Conservation (phyloP, 345 rosid species). For the Durio zibethinus region DNA sequence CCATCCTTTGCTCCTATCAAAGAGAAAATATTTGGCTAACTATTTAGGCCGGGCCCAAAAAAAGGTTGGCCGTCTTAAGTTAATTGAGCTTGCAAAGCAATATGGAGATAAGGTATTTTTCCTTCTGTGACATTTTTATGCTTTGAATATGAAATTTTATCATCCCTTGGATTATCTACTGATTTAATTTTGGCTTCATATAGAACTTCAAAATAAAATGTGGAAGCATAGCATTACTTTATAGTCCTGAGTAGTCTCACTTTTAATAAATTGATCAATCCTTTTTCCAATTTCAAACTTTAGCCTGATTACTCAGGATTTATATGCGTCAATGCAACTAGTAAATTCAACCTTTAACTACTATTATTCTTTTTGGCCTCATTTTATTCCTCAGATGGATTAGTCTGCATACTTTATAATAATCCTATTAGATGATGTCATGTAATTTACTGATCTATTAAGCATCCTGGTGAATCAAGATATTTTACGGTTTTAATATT, state of each 20-base stretch:
- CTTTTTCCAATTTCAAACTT: background rate
- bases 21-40: conserved; percentile 81
- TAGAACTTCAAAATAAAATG: background rate
- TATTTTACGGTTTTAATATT: background rate
- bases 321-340: background rate
- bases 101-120: conserved; percentile 72
- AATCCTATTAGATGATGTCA: too few species aligned
- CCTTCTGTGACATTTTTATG: background rate
- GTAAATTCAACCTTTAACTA: background rate
- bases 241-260: background rate
- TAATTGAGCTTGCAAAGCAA: conserved; percentile 79
- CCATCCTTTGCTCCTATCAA: conserved; percentile 71
- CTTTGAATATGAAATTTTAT: too few species aligned
- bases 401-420: background rate
- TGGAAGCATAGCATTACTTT: background rate
- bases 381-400: background rate
- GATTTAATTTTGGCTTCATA: background rate
- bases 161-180: background rate
- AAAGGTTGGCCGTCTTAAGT: conserved; percentile 74
- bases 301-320: background rate
- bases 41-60: conserved; percentile 94
- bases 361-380: background rate
- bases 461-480: background rate
- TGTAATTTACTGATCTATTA: background rate
- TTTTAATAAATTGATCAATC: background rate